Evolutionary conservation across 257 asterid genomes (phyloP).

Genomic region (Linderniella brevidens): DNA sequence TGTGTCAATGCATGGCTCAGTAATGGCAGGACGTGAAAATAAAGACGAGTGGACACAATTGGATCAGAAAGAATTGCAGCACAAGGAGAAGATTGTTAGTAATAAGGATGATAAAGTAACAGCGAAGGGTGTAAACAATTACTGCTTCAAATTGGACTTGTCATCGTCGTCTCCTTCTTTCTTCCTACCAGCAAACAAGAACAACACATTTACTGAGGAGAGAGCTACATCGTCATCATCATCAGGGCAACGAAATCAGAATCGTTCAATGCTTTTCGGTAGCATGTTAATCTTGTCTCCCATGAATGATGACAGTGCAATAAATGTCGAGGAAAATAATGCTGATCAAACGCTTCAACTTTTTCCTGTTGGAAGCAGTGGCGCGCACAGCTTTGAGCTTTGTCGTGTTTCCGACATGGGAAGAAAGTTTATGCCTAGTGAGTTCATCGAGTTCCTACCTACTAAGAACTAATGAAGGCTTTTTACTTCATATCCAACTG

Average conservation of each 20-base stretch:
- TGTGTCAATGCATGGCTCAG: slow-evolving; percentile 16
- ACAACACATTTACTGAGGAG: slow-evolving; percentile 6
- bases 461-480: neutral
- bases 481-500: no score
- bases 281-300: slow-evolving; percentile 1
- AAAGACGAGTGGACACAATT: slow-evolving; percentile 16
- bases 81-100: slow-evolving; percentile 4
- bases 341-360: slow-evolving; percentile 32
- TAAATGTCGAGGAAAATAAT: neutral
- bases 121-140: slow-evolving; percentile 13
- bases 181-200: neutral
- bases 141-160: slow-evolving; percentile 21
- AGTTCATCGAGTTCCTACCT: slow-evolving; percentile 46
- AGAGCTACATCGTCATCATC: neutral
- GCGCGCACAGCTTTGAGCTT: neutral
- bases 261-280: slow-evolving; percentile 6
- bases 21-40: slow-evolving; percentile 17
- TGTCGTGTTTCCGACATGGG: slow-evolving; percentile 5
- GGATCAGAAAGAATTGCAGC: slow-evolving; percentile 18
- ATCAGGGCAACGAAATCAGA: slow-evolving; percentile 13
- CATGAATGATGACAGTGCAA: slow-evolving; percentile 4
- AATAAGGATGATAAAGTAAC: neutral
- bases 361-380: slow-evolving; percentile 19
- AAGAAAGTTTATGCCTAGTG: slow-evolving; percentile 14
- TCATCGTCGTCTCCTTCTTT: slow-evolving; percentile 9